A percentile compares a stretch with the other conserved stretches of the same genome.
Evolutionary conservation across 2,329 filamentous ascomycete species (phyloP).

Genomic region (Aureobasidium lini): DNA sequence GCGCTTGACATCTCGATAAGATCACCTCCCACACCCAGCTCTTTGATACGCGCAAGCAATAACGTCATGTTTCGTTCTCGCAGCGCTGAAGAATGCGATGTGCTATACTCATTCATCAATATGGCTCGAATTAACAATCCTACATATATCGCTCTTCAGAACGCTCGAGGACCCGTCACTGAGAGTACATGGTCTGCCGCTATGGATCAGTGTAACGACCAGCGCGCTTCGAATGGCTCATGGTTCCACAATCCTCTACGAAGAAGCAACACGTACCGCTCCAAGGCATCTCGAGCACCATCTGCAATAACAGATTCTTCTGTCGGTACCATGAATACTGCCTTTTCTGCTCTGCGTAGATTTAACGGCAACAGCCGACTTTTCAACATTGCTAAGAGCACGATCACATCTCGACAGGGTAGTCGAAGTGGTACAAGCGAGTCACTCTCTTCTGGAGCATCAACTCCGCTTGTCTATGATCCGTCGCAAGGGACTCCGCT

Average conservation of each 20-base stretch:
- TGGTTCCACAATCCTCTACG: slow-evolving; percentile 49
- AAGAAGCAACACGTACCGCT: slow-evolving; percentile 48
- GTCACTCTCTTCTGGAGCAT: slow-evolving; percentile 45
- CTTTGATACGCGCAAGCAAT: slow-evolving; percentile 58
- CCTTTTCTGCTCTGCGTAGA: slow-evolving; percentile 68
- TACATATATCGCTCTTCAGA: slow-evolving; percentile 72
- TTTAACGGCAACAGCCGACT: slow-evolving; percentile 62
- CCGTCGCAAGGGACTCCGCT: slow-evolving; percentile 38
- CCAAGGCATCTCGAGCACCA: slow-evolving; percentile 44
- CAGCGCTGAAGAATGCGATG: slow-evolving; percentile 67
- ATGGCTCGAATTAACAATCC: slow-evolving; percentile 85
- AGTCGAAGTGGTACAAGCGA: slow-evolving; percentile 51
- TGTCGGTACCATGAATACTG: slow-evolving; percentile 67
- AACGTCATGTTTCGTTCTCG: slow-evolving; percentile 89
- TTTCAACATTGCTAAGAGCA: slow-evolving; percentile 79
- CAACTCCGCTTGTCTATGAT: slow-evolving; percentile 25
- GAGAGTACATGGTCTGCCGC: slow-evolving; percentile 41
- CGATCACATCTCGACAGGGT: slow-evolving; percentile 52
- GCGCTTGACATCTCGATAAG: slow-evolving; percentile 90
- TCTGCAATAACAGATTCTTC: slow-evolving; percentile 64
- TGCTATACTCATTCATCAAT: slow-evolving; percentile 80
- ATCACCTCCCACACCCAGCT: slow-evolving; percentile 69
- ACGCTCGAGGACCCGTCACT: slow-evolving; percentile 56
- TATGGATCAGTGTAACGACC: slow-evolving; percentile 45
- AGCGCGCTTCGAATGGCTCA: slow-evolving; percentile 36